Base-by-base conservation (phyloP, 2,329 filamentous ascomycete species). In the Alternaria conjuncta region DNA sequence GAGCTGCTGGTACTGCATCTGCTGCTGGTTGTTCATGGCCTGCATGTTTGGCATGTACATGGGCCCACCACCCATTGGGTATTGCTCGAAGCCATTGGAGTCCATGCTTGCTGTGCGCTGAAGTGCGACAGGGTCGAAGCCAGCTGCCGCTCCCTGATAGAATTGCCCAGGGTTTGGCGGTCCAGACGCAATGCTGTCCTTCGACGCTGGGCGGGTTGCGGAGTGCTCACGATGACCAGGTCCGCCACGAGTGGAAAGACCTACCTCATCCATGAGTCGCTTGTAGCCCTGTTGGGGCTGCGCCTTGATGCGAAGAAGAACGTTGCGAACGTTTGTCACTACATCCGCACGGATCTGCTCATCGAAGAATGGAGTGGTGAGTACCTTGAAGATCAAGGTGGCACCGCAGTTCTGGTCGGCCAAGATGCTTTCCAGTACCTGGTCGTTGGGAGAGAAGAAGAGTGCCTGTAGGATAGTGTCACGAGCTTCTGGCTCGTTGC, bases 231-330 rank as follows among this genome's bases (percentile, higher is more conserved):
- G 76, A 57, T 78, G 74, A 25, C 73, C 74, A 43, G 81, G 79
- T 55, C 82, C 81, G 56, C 79, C 79, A 45, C 84, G 82, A 18
- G 84, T 85, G 1, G 95, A 96, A 41, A 99, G 83, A 64, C 95
- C 94, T 71, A 99, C 96, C 79, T 99, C 96, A 75, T 99, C 96
- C 96, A 99, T 99, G 64, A 99, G 84, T 57, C 96, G 91, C 86
- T 98, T 99, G 84, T 99, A 99, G 56, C 96, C 96, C 82, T 98
- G 96, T 66, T 90, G 92, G 15, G 96, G 93, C 75, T 97, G 93
- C 6, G 94, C 95, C 83, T 97, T 97, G 81, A 98, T 90, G 74
- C 92, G 91, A 32, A 95, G 82, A 32, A 99, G 86, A 43, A 98
- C 94, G 72, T 89, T 93, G 76, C 95, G 93, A 55, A 99, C 93